These are phyloP conservation scores for Phytophthora hibernalis DNA, from an alignment of 352 stramenopile genomes.

Conservation along the genomic window DNA sequence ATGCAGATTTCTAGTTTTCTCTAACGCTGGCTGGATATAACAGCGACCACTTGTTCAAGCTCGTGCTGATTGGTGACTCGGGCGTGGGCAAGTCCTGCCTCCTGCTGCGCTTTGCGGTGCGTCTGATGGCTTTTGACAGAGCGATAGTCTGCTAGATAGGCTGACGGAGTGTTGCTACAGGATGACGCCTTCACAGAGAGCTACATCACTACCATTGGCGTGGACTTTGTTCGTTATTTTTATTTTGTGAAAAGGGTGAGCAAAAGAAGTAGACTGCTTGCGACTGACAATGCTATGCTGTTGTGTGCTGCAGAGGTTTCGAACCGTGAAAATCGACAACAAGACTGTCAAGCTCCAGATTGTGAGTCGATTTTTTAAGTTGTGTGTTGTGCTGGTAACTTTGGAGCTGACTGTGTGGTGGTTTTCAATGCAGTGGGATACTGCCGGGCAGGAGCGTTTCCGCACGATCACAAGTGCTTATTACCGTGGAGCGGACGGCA, in stretches of 20 bases:
- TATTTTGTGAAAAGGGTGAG: not conserved
- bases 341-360: constrained; percentile 99
- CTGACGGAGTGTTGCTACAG: constrained; percentile 32
- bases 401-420: constrained; percentile 1
- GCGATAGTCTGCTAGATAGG: not conserved
- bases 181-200: constrained; percentile 99
- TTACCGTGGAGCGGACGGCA: constrained; percentile 98
- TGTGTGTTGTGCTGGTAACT: not conserved
- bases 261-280: not conserved
- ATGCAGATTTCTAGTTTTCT: constrained; percentile 9
- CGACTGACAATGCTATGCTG: constrained; percentile 12
- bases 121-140: constrained; percentile 24
- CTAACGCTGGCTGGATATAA: constrained; percentile 10
- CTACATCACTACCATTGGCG: constrained; percentile 96
- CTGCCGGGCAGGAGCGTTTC: constrained; percentile 98
- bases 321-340: constrained; percentile 98
- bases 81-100: constrained; percentile 99
- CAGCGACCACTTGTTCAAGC: constrained; percentile 97
- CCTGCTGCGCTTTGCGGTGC: constrained; percentile 96
- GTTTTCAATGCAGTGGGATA: constrained; percentile 92
- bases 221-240: constrained; percentile 91
- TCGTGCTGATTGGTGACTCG: constrained; percentile 98
- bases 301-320: constrained; percentile 80
- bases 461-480: constrained; percentile 99
- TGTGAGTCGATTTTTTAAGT: constrained; percentile 54